These are phyloP conservation scores for Porpolomopsis calyptriformis DNA, from an alignment of 768 basidiomycete genomes.

Conservation along the genomic window DNA sequence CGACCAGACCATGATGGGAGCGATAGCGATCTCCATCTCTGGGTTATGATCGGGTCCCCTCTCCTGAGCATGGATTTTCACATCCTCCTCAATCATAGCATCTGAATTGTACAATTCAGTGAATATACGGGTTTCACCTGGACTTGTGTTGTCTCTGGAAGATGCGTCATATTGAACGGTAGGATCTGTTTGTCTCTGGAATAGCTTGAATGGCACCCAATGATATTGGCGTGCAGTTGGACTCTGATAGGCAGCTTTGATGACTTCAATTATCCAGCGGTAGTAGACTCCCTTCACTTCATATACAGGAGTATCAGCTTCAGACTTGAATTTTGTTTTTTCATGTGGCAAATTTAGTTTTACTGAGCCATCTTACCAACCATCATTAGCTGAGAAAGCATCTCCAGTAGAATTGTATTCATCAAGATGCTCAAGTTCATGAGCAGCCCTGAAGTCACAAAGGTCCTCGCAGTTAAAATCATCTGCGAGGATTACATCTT, in stretches of 20 bases:
- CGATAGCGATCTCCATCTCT: conserved; percentile 10
- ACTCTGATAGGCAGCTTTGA: conserved; percentile 9
- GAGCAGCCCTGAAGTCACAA: conserved; percentile 11
- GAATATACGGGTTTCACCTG: conserved; percentile 6
- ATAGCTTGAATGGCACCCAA: conserved; percentile 13
- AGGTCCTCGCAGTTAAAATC: conserved; percentile 16
- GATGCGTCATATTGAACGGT: conserved; percentile 7
- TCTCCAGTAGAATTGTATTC: conserved; percentile 4
- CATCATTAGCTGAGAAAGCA: conserved; percentile 10
- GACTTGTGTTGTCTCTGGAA: conserved; percentile 7
- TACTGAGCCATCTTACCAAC: conserved; percentile 16
- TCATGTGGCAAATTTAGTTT: conserved; percentile 18
- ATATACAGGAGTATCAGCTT: conserved; percentile 12
- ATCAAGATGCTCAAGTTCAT: conserved; percentile 12
- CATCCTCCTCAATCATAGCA: conserved; percentile 10
- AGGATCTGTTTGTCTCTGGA: conserved; percentile 12
- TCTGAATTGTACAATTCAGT: conserved; percentile 14
- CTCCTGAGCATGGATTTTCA: conserved; percentile 1
- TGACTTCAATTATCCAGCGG: conserved; percentile 12
- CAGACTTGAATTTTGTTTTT: conserved; percentile 10
- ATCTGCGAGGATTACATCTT: conserved; percentile 16
- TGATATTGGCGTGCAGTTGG: conserved; percentile 9
- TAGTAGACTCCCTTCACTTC: conserved; percentile 15
- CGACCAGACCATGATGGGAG: conserved; percentile 19
- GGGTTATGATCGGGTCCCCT: conserved; percentile 7